Conservation (phyloP, 2,329 filamentous ascomycete genomes). For the Penicillium sp. region DNA sequence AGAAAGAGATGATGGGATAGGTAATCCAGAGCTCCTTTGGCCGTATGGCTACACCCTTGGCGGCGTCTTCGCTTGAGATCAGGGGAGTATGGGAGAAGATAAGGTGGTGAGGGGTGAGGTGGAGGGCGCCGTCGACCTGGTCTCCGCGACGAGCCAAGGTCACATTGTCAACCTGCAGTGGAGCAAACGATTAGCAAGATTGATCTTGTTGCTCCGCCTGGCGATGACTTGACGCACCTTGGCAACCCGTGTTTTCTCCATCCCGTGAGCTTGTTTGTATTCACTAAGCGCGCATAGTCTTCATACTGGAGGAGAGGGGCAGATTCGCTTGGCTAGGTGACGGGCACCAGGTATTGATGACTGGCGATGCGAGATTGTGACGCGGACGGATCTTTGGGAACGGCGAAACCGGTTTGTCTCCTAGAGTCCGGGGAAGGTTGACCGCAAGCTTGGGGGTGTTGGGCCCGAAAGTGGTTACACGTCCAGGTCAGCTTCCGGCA, state of each 20-base stretch:
- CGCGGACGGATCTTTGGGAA: not conserved
- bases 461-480: conserved; percentile 9
- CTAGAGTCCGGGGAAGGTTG: not conserved
- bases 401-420: not conserved
- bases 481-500: conserved; percentile 11
- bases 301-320: conserved; percentile 31
- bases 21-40: conserved; percentile 86
- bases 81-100: conserved; percentile 62
- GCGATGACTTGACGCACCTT: conserved; percentile 35
- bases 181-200: not conserved
- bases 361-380: not conserved
- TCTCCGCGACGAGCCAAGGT: conserved; percentile 60
- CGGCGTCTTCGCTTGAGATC: conserved; percentile 40
- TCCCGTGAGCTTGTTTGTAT: conserved; percentile 33
- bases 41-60: conserved; percentile 46
- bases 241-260: conserved; percentile 50
- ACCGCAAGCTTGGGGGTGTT: not conserved
- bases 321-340: conserved; percentile 1
- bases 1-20: conserved; percentile 86
- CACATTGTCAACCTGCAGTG: conserved; percentile 56
- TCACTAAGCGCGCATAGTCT: conserved; percentile 36
- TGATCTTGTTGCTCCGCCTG: not conserved
- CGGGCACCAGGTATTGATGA: not conserved
- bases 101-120: conserved; percentile 65
- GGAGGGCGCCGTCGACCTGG: conserved; percentile 61